These are phyloP conservation scores for Botrytis elliptica DNA, from an alignment of 2,329 filamentous ascomycete species.

Conservation along the genomic window DNA sequence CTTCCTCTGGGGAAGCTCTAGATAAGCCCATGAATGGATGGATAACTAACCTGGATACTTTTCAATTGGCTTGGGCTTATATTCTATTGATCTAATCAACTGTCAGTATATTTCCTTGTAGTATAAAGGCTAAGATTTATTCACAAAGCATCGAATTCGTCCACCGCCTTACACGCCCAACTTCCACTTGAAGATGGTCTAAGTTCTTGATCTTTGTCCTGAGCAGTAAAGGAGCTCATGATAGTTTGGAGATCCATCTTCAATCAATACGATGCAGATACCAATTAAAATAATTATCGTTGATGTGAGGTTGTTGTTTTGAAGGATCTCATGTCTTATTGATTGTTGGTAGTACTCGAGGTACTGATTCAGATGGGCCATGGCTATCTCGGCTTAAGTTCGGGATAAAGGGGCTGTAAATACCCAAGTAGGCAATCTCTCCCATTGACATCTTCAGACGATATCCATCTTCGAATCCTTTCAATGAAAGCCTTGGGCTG, in stretches of 20 bases:
- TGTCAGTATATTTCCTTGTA: background rate
- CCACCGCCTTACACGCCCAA: conserved; percentile 22
- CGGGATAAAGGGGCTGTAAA: background rate
- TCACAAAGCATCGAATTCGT: conserved; percentile 29
- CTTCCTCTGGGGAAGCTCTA: background rate
- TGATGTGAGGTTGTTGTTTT: background rate
- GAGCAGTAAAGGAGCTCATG: background rate
- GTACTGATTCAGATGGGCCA: background rate
- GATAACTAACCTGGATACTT: conserved; percentile 32
- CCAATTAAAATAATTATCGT: background rate
- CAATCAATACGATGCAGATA: background rate
- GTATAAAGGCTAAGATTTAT: background rate
- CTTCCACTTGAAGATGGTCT: conserved; percentile 13
- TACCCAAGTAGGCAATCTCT: background rate
- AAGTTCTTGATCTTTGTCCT: background rate
- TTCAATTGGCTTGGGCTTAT: conserved; percentile 26
- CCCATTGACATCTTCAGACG: background rate
- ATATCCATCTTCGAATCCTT: background rate
- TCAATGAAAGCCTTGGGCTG: background rate
- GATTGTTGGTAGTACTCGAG: background rate
- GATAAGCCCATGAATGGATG: background rate
- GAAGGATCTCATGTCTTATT: background rate
- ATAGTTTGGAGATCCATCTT: conserved; percentile 9
- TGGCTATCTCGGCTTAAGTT: background rate
- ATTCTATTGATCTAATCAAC: conserved; percentile 13